Base-by-base conservation (phyloP, 1,284 basidiomycete genomes). In the Taiwanofungus camphoratus region DNA sequence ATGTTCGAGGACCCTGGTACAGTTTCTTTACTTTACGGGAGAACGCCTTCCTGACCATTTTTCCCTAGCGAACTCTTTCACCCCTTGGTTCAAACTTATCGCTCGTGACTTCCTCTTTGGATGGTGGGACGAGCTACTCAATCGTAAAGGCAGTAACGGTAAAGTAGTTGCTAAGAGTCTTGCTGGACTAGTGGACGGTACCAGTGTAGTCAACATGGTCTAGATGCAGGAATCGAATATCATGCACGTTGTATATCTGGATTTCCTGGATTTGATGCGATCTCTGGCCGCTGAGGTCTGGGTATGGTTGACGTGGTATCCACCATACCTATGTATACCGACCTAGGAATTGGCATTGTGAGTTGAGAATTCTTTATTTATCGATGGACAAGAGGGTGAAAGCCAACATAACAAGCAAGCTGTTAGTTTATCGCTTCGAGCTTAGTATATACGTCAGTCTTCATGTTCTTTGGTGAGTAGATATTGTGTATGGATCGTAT, bases 21-120 rank as follows among this genome's bases (percentile, higher is more conserved):
- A 54, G 45, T 13, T 21, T 21, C 5, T 36, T 13, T 30, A 36
- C 22, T 36, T 31, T 34, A 16, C n/a, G n/a, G n/a, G n/a, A 4
- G 32, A 31, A 16, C 15, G 41, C 23, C 33, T 37, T 11, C 13
- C 22, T 21, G 42, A 29, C 30, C 20, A 13, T 39, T 32, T 23
- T 27, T 26, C 43, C 30, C 12, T 58, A 95, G 92, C 69, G 33
- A 87, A 89, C 59, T 78, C 79, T 0, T 99, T 99, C 66, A 99
- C 96, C 3, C 96, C 96, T 0, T 99, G 96, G 96, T 99, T 99
- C 81, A 92, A 93, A 64, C 80, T 99, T 31, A 99, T 99, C 58
- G 93, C 92, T 1, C 81, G 93, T 6, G 91, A 96, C 61, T 97
- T 97, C 66, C 75, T 99, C 39, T 98, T 95, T 63, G 92, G 91